Base-by-base conservation (phyloP, 495 filamentous ascomycete species). In the Hypoxylon subgilvum region DNA sequence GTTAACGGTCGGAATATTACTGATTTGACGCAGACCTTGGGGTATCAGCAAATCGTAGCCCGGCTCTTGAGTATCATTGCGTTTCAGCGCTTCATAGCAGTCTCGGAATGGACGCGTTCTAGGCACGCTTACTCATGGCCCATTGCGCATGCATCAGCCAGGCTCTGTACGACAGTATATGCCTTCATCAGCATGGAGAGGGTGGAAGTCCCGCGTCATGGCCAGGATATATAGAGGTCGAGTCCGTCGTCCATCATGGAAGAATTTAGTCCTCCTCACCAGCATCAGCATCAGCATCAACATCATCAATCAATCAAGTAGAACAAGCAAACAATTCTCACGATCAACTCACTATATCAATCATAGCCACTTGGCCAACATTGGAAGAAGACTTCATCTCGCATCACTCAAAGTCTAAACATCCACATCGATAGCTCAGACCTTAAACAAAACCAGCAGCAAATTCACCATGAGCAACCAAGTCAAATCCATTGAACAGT, bases 41-140 rank as follows among this genome's bases (percentile, higher is more conserved):
- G 35, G 31, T 7, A 39, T 36, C n/a, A 34, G 47, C 60, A 27
- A 27, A 52, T 45, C 28, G 45, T 52, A 34, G 28, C 18, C 31
- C 14, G 38, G 45, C 32, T 40, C 21, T 49, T 52, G 47, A 58
- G 53, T 58, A 46, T 54, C 49, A 58, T 43, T 23, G 42, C 30
- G 43, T 31, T 25, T 14, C 46, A 54, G 61, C 49, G 49, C 32
- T 41, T 50, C 43, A 14, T n/a, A 55, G 13, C 9, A 21, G n/a
- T 27, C 35, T 32, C 31, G 27, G 27, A 9, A 4, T 28, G 23
- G 44, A 58, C 38, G 31, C 14, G 16, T 7, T 54, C 32, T 17
- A 52, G 34, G 1, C 8, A 41, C 19, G 61, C 61, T 64, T 64
- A 64, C 61, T 64, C 61, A 64, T 41, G 21, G 30, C 28, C 43